These are phyloP conservation scores for Beta lomatogona DNA, from an alignment of 179 eudicot genomes.

Conservation along the genomic window DNA sequence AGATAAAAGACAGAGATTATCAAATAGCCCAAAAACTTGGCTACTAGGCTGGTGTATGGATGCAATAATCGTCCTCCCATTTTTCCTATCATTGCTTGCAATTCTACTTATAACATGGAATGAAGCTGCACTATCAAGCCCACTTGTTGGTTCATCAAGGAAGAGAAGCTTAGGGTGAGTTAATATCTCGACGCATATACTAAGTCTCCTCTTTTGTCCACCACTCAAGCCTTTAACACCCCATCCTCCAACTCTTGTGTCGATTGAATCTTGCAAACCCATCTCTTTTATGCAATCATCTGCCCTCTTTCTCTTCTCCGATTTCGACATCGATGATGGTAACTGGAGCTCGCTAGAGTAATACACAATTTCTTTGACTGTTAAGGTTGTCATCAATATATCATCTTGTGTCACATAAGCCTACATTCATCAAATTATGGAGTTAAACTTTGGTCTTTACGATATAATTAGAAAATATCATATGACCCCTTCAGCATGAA, in stretches of 20 bases:
- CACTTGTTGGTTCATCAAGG: slow-evolving; percentile 67
- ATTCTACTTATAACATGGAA: slow-evolving; percentile 56
- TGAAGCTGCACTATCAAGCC: slow-evolving; percentile 67
- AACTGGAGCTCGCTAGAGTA: slow-evolving; percentile 51
- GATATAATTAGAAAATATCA: too few relatives aligned
- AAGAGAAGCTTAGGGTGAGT: slow-evolving; percentile 55
- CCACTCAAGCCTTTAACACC: slow-evolving; percentile 54
- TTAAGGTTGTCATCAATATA: slow-evolving; percentile 39
- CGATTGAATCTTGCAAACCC: slow-evolving; percentile 51
- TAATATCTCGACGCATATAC: slow-evolving; percentile 57
- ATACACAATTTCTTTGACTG: slow-evolving; percentile 44
- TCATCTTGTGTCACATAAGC: slow-evolving; percentile 60
- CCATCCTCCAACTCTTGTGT: slow-evolving; percentile 67
- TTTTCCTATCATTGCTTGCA: not conserved
- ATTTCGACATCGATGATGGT: slow-evolving; percentile 38
- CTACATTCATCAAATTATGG: slow-evolving; percentile 17
- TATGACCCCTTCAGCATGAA: too few relatives aligned
- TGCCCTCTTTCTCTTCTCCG: slow-evolving; percentile 47
- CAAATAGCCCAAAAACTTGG: slow-evolving; percentile 33
- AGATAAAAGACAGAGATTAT: slow-evolving; percentile 32
- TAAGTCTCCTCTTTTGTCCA: slow-evolving; percentile 64
- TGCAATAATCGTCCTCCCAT: slow-evolving; percentile 27
- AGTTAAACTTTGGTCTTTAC: too few relatives aligned
- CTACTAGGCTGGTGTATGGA: slow-evolving; percentile 38
- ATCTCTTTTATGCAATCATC: slow-evolving; percentile 44